Base-by-base conservation (phyloP, 192 early-diverging fungal genomes). In the Coemansia sp. region DNA sequence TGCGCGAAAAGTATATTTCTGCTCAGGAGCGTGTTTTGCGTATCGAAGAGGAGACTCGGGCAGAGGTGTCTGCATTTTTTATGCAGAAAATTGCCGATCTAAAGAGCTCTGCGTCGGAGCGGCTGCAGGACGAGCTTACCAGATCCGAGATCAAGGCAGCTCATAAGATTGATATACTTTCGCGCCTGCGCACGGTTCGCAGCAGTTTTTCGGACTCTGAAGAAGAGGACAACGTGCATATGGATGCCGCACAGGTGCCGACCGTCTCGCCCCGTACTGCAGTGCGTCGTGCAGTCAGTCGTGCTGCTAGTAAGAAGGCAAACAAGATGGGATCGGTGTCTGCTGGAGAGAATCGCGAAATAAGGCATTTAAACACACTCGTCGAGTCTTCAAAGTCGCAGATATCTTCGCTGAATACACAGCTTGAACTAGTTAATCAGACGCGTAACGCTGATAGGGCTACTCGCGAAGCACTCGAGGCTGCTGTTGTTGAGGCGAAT, bases 31-130 rank as follows among this genome's bases (percentile, higher is more conserved):
- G 80, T n/a, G 73, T 67, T 50, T 63, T 84, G 14, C 64, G 69
- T 20, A 76, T 88, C 33, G 87, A 88, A 64, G 58, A 76, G n/a
- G 82, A 82, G 31, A 83, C 85, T 28, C 80, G 87, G 12, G 75
- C 78, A 7, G 83, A 87, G 64, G 75, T 85, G n/a, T 52, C 82
- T 0, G 55, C 38, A 29, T 84, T 85, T 32, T 84, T 84, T 48
- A 58, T 82, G 33, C 49, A 14, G 17, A 77, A 83, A 54, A 64
- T 88, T 25, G 69, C 70, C 22, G 75, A 80, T 28, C 69, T 87
- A 55, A 77, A 87, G 65, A 61, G 66, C 2, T 69, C 71, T 16
- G 72, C 83, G 8, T 74, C 57, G 2, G 70, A 72, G 29, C 76
- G 76, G 28, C 73, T 83, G 30, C 64, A 63, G 7, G 76, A 83